Evolutionary conservation across 352 stramenopile species (phyloP), one percentile per base, ranked within the genome.

Genomic region (Phytophthora podocarpi): DNA sequence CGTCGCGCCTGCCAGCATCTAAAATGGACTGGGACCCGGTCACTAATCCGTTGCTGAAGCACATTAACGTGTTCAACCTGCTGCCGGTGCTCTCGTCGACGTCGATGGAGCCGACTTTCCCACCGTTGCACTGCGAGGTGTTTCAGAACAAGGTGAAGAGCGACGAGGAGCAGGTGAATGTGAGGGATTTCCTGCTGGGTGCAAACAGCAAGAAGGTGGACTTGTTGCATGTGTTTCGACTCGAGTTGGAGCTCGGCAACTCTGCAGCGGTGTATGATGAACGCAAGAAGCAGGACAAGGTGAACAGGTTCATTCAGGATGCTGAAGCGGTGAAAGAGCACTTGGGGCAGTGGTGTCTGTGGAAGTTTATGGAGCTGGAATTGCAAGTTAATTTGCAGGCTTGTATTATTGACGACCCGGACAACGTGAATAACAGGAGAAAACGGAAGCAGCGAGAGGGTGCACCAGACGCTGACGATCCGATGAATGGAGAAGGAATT

Each of bases 281-380:
- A 16, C 70, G 71, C 6, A 89, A 87, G 48, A 87, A 84, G 24
- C 83, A 93, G 54, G 78, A 87, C 20, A 85, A 85, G 18, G 70
- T 91, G 8, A 87, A 90, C 21, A 58, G 72, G 7, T 92, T 96
- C 48, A 80, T 93, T 13, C 63, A 75, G 9, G 83, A 91, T 43
- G 83, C 87, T 5, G 74, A 90, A 58, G 57, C 63, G 0, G 76
- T 94, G 5, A 80, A 88, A 28, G 12, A 69, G 28, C 81, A 92
- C 32, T 56, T 96, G 3, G 87, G 87, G 0, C 47, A 78, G 21
- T 96, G 85, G 85, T 96, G 87, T 59, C 48, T 96, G 27, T 73
- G 89, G 66, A 93, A 93, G 42, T 91, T 82, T 59, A 67, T 94
- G 12, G 82, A 93, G 42, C 34, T 93, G 20, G 85, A 96, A 46